These are phyloP conservation scores for Flammula alnicola DNA, from an alignment of 1,284 basidiomycete species.

Conservation along the genomic window DNA sequence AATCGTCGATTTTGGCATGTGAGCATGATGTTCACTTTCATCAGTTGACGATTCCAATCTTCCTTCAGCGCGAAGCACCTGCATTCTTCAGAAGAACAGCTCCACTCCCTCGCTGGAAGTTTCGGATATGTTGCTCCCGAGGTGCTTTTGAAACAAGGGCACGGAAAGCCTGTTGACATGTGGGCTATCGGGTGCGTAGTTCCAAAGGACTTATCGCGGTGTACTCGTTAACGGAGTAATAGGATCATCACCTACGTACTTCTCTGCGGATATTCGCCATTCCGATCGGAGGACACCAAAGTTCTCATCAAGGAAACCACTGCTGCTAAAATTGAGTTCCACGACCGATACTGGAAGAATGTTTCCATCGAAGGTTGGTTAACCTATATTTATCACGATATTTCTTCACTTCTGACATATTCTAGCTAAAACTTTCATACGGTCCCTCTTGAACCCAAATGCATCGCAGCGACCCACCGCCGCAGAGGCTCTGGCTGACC, in stretches of 20 bases:
- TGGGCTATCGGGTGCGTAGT: slow-evolving; percentile 82
- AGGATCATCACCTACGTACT: slow-evolving; percentile 94
- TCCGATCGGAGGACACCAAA: slow-evolving; percentile 82
- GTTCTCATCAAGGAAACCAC: slow-evolving; percentile 85
- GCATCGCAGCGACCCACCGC: slow-evolving; percentile 78
- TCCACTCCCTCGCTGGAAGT: slow-evolving; percentile 86
- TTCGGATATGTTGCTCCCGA: slow-evolving; percentile 97
- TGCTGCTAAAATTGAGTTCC: slow-evolving; percentile 85
- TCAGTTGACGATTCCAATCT: slow-evolving; percentile 9
- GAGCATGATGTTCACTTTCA: slow-evolving; percentile 29
- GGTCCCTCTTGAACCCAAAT: slow-evolving; percentile 73
- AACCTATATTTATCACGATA: neutral
- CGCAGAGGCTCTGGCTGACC: slow-evolving; percentile 69
- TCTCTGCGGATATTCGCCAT: slow-evolving; percentile 92
- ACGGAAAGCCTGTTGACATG: slow-evolving; percentile 91
- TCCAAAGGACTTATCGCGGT: no score
- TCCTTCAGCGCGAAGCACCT: slow-evolving; percentile 80
- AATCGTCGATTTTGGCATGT: slow-evolving; percentile 98
- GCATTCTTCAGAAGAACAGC: slow-evolving; percentile 75
- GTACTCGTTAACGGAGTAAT: neutral
- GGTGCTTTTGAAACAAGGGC: slow-evolving; percentile 81
- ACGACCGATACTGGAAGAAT: slow-evolving; percentile 94
- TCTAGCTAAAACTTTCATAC: slow-evolving; percentile 87
- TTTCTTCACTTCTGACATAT: neutral
- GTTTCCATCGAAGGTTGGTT: slow-evolving; percentile 70